Evolutionary conservation across 2,329 filamentous ascomycete species (phyloP), one percentile per base, ranked within the genome.

Genomic region (Penicillium thymicola): DNA sequence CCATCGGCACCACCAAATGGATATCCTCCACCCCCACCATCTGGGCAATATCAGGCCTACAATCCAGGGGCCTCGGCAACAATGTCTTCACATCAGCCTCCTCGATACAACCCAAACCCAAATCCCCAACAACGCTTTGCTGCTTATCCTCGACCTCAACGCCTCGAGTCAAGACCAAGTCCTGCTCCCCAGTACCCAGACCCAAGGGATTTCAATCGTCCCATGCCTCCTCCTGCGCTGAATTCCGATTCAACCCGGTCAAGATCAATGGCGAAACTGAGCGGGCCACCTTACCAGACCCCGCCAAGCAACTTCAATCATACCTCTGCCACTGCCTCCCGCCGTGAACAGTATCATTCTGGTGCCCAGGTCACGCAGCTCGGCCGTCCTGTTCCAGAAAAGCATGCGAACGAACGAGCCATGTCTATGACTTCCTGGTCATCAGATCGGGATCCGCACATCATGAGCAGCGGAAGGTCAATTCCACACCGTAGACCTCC

Each of bases 381-480:
- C 72, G 94, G 94, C 32, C 85, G 94, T 59, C 81, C 94, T 36
- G 92, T 99, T 9, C 94, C 94, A 1, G 92, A 97, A 70, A 86
- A 93, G 52, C 89, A 92, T 59, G 90, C 95, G 54, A 93, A 97
- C 67, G 93, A 97, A 74, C 85, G 94, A 56, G 87, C 94, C 61
- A 97, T 97, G 94, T 96, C 93, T 44, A 88, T 99, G 88, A 94
- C 89, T 5, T 90, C 89, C 10, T 89, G 91, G 65, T 82, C 87
- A 3, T 82, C 88, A 52, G 90, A 95, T 65, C 82, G 89, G 67
- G 80, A 92, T 72, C 76, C 79, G 13, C 93, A 97, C 75, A 97
- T 92, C 6, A 95, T 93, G 85, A 96, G 90, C 70, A 75, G 69
- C 21, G 94, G 94, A 46, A 85, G 94, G 64, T 82, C 96, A 21